phyloP scores from a whole-genome alignment of 345 rosid species.

The Pseudoturritis turrita region DNA sequence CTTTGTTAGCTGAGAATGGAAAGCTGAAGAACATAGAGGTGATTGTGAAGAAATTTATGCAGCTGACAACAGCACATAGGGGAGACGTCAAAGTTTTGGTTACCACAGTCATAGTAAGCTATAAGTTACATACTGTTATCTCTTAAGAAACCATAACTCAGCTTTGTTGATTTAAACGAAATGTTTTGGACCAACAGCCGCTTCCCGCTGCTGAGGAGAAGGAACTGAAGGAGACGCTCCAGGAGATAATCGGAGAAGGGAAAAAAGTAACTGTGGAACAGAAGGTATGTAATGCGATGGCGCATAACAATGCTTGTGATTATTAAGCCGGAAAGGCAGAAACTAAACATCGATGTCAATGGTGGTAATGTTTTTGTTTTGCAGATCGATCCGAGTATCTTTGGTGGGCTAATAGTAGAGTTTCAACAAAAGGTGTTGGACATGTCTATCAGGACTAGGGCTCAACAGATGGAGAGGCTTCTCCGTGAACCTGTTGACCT shows the following conservation, averaged over 20 bases:
- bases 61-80: conserved; percentile 79
- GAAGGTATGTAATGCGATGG: conserved; percentile 47
- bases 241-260: conserved; percentile 72
- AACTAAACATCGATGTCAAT: background rate
- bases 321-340: background rate
- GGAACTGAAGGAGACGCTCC: conserved; percentile 77
- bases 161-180: background rate
- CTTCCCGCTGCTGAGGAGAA: conserved; percentile 81
- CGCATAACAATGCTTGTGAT: background rate
- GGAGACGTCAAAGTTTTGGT: conserved; percentile 79
- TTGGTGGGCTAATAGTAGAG: conserved; percentile 86
- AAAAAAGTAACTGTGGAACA: conserved; percentile 70
- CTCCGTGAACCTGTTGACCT: conserved; percentile 64
- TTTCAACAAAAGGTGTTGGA: conserved; percentile 87
- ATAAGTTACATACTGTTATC: background rate
- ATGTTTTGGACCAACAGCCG: conserved; percentile 47
- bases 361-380: background rate
- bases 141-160: background rate
- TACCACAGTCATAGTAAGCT: conserved; percentile 79
- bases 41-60: conserved; percentile 58
- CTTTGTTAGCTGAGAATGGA: conserved; percentile 73
- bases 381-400: conserved; percentile 91
- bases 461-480: conserved; percentile 90
- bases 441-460: conserved; percentile 91
- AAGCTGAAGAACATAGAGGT: conserved; percentile 60